These are phyloP conservation scores for Seminavis robusta DNA, from an alignment of 108 stramenopile genomes.

Conservation along the genomic window DNA sequence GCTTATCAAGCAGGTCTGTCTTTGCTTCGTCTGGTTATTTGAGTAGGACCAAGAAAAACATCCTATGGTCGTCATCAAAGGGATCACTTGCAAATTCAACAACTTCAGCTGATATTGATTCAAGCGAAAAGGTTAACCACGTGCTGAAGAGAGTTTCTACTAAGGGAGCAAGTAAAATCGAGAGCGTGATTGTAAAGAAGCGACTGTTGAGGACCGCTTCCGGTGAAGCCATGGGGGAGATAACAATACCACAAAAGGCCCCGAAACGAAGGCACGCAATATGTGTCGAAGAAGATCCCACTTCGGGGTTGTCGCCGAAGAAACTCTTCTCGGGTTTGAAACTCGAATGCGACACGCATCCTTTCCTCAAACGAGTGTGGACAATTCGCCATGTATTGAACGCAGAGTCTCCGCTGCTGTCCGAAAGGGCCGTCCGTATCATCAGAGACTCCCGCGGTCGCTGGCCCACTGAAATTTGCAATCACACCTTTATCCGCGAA, in stretches of 20 bases:
- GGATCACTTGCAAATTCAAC: too few relatives aligned
- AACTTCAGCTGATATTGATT: not conserved
- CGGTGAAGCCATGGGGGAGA: not conserved
- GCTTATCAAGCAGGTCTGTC: too few relatives aligned
- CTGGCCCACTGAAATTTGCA: conserved; percentile 67
- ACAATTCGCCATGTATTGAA: conserved; percentile 61
- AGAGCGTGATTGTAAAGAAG: not conserved
- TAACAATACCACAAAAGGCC: not conserved
- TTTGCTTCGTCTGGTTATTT: too few relatives aligned
- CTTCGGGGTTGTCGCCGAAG: conserved; percentile 28
- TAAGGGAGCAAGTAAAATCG: not conserved
- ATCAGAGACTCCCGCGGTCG: conserved; percentile 44
- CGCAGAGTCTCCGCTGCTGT: conserved; percentile 55
- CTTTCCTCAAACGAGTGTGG: conserved; percentile 76
- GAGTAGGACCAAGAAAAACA: too few relatives aligned
- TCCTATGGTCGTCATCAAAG: too few relatives aligned
- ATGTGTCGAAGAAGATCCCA: conserved; percentile 26
- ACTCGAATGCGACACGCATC: conserved; percentile 58
- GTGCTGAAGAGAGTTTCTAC: not conserved
- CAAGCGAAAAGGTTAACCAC: not conserved
- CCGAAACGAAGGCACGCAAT: too few relatives aligned
- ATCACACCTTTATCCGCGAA: conserved; percentile 37
- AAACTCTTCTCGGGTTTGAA: conserved; percentile 50
- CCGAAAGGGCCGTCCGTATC: conserved; percentile 30
- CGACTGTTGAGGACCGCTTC: not conserved